Evolutionary conservation across 2,329 filamentous ascomycete genomes (phyloP), one percentile per base, ranked within the genome.

Genomic region (Pleomassaria siparia): DNA sequence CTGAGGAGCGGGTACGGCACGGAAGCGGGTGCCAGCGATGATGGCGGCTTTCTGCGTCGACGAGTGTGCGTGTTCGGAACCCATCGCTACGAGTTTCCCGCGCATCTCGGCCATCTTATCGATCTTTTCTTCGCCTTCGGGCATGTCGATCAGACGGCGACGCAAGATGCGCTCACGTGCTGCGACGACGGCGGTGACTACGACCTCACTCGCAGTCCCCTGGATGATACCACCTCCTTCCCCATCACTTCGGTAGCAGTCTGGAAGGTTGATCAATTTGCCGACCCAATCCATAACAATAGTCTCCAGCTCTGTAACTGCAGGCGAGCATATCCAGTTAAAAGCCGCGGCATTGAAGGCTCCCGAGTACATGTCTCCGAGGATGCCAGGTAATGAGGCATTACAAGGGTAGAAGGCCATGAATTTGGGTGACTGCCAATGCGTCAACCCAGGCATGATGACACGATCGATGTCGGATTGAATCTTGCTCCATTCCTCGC

Each of bases 311-410:
- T 97, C 92, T 0, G 92, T 97, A 15, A 94, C 86, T 6, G 88
- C 91, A 0, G 92, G 92, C 5, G 86, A 91, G 73, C 92, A 96
- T 55, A 96, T 85, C 92, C 92, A 97, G 73, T 97, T 97, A 79
- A 97, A 97, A 30, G 90, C 90, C 1, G 92, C 90, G 13, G 89
- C 89, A 11, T 85, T 94, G 73, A 96, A 91, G 6, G 90, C 87
- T 4, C 89, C 86, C 35, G 85, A 89, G 77, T 96, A 97, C 76
- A 97, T 85, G 73, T 97, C 92, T 16, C 90, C 92, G 10, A 97
- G 80, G 70, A 96, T 92, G 22, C 85, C 83, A 0, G 92, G 91
- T 66, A 87, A 96, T 28, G 87, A 89, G 44, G 86, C 85, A 20
- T 83, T 85, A 41, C 89, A 89, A 1, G 92, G 88, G 73, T 94